Evolutionary conservation across 2,329 filamentous ascomycete species (phyloP), one percentile per base, ranked within the genome.

Genomic region (Neonectria coccinea): DNA sequence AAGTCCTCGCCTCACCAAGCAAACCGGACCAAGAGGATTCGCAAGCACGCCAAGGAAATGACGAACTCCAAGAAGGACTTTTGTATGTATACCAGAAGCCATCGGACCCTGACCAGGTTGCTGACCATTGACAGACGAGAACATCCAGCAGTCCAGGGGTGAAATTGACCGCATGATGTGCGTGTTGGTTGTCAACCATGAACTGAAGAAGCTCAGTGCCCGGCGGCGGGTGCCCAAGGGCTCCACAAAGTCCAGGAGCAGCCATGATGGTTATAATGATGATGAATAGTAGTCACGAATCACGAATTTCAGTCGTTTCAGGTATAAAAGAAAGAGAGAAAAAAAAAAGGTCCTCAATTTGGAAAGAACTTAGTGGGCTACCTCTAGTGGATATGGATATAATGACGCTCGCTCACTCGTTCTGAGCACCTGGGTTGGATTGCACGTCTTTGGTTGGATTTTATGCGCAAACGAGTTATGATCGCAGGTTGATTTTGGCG

Each of bases 141-240:
- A 65, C 33, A 56, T 80, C 27, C 74, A 79, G 62, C 64, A 70
- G 22, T 79, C 78, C 5, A 65, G 72, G 29, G 62, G 73, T 48
- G 75, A 77, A 29, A 73, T 75, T 54, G 78, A 80, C 58, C 67
- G 72, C 52, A 73, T 79, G 56, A 68, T 81, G 16, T 74, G 73
- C 59, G 70, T 70, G 33, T 71, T 81, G 47, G 78, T 81, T 33
- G 74, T 81, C 20, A 75, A 78, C 56, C 79, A 81, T 58, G 79
- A 81, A 68, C 56, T 80, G 22, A 80, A 80, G 72, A 81, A 80
- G 69, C 74, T 81, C 62, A 78, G 76, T 51, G 76, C 79, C 47
- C 71, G 77, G 31, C 73, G 74, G 67, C 73, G 78, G 47, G 64
- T 70, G 25, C 58, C 73, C 33, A 75, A 78, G 62, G 54, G 67